Base-by-base conservation (phyloP, 225 moss, liverwort and hornwort species). In the Pseudoscleropodium purum region DNA sequence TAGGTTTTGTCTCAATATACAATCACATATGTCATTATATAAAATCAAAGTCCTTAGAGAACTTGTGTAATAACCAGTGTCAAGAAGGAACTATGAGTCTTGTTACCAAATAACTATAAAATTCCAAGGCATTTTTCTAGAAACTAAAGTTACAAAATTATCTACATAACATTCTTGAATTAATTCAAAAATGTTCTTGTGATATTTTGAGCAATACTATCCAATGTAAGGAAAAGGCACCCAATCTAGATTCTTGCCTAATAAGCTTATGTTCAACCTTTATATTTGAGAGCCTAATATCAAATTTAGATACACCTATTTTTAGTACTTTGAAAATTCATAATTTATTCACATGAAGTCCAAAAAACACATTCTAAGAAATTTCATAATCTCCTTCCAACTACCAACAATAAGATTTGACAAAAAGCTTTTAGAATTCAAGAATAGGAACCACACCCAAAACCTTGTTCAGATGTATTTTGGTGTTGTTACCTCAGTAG, bases 261-360 rank as follows among this genome's bases (percentile, higher is more conserved):
- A 31, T 31, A n/a, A n/a, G n/a, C n/a, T n/a, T n/a, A 47, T 19
- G 2, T 33, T 8, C 33, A 75, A 34, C 13, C 5, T 75, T 2
- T 20, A 18, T 4, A 33, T 19, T 11, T 20, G 7, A 75, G 2
- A 49, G 13, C 1, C 2, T 49, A 20, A 1, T 7, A 0, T 33
- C 1, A 6, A 2, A 20, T 75, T 49, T 12, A 13, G 4, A 2
- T 33, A 11, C 2, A 20, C 18, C 7, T 33, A 13, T 33, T 49
- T 75, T 75, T 2, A 75, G 0, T 1, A 19, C 1, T 75, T 75
- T 49, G 7, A 20, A 33, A 49, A 49, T 49, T 49, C 0, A 7
- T 75, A 49, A 20, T 33, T 49, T 47, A 75, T 18, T 7, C 6
- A 11, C 20, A 49, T 31, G 7, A 75, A 31, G 31, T 31, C 11